phyloP scores from a whole-genome alignment of 2,329 filamentous ascomycete genomes.

The Lachnellula occidentalis region DNA sequence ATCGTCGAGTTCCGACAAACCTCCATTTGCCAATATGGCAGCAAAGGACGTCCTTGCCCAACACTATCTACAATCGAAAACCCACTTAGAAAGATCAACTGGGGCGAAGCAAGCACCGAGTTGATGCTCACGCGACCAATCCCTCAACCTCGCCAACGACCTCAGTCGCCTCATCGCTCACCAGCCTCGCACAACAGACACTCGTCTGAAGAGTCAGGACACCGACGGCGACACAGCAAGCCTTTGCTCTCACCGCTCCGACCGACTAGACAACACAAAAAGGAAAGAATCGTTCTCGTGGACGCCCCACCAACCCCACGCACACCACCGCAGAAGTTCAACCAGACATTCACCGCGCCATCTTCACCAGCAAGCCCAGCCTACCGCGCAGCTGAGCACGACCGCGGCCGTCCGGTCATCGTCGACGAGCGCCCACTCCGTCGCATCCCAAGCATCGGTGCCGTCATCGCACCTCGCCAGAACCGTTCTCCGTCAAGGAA shows the following conservation, averaged over 20 bases:
- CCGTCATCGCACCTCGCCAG: slow-evolving; percentile 17
- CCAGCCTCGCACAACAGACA: slow-evolving; percentile 27
- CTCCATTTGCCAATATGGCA: slow-evolving; percentile 37
- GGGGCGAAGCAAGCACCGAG: slow-evolving; percentile 31
- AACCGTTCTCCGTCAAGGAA: slow-evolving; percentile 10
- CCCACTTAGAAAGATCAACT: slow-evolving; percentile 35
- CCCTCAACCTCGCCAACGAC: slow-evolving; percentile 24
- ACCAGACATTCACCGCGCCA: slow-evolving; percentile 35
- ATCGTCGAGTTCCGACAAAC: slow-evolving; percentile 32
- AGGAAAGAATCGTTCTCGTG: slow-evolving; percentile 41
- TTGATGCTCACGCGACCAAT: slow-evolving; percentile 35
- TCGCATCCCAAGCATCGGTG: slow-evolving; percentile 14
- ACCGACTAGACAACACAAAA: slow-evolving; percentile 28
- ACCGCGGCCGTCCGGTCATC: slow-evolving; percentile 23
- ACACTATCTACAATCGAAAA: slow-evolving; percentile 38
- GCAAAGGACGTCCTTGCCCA: slow-evolving; percentile 37
- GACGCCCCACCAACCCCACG: slow-evolving; percentile 42
- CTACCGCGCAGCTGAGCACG: slow-evolving; percentile 5
- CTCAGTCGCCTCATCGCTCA: slow-evolving; percentile 26
- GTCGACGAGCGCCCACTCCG: slow-evolving; percentile 26
- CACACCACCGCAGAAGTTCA: slow-evolving; percentile 41
- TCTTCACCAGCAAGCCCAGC: slow-evolving; percentile 24
- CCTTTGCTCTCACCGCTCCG: slow-evolving; percentile 23
- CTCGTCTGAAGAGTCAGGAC: slow-evolving; percentile 33
- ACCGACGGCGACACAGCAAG: slow-evolving; percentile 36